Evolutionary conservation across 129 eudicot genomes (phyloP).

Genomic region (Ambrosia artemisiifolia): DNA sequence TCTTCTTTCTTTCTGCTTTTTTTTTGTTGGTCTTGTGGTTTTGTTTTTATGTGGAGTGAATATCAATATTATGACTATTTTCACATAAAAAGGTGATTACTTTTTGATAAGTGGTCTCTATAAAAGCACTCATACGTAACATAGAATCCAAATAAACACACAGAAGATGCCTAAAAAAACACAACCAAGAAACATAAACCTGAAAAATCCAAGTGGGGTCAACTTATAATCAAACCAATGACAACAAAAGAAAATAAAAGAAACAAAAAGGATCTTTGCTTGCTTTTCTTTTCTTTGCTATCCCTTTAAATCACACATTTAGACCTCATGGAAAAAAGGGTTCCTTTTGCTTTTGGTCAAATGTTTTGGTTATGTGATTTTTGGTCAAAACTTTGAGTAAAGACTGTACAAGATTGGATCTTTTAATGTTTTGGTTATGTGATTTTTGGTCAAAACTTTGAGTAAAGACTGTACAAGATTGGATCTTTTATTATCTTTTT

Average conservation of each 20-base stretch:
- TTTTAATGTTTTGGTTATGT: constrained; percentile 8
- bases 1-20: constrained; percentile 9
- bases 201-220: too few species aligned
- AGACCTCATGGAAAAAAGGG: constrained; percentile 9
- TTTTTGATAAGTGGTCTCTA: constrained; percentile 42
- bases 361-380: background rate
- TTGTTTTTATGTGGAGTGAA: constrained; percentile 39
- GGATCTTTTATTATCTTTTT: background rate
- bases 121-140: constrained; percentile 53
- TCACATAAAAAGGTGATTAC: constrained; percentile 74
- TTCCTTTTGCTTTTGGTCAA: background rate
- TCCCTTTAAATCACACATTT: background rate
- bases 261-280: too few species aligned
- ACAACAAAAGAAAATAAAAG: too few species aligned
- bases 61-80: constrained; percentile 44
- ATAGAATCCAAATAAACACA: too few species aligned
- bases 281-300: constrained; percentile 22
- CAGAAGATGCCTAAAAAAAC: too few species aligned
- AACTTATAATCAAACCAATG: too few species aligned
- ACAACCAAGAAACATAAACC: too few species aligned
- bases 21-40: background rate
- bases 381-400: constrained; percentile 16
- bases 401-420: constrained; percentile 23
- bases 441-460: constrained; percentile 5
- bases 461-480: constrained; percentile 24